Evolutionary conservation across 2,329 filamentous ascomycete species (phyloP).

Genomic region (Venturia nashicola): DNA sequence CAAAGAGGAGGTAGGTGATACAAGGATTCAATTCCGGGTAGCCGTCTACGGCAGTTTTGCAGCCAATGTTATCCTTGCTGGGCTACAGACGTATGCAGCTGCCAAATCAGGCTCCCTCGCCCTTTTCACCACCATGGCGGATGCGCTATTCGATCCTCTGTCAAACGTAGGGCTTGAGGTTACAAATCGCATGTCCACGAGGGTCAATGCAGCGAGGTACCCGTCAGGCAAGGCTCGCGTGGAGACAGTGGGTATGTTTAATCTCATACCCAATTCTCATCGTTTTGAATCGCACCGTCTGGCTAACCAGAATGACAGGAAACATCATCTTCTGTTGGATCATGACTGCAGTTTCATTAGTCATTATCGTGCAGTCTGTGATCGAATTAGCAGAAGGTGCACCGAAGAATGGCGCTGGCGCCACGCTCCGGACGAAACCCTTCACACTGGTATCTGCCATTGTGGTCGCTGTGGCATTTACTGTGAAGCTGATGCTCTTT

Average conservation of each 20-base stretch:
- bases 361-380: conserved; percentile 80
- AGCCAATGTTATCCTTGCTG: conserved; percentile 69
- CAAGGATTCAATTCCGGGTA: conserved; percentile 64
- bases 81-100: conserved; percentile 80
- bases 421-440: conserved; percentile 34
- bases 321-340: conserved; percentile 96
- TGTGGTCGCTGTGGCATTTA: conserved; percentile 72
- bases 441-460: conserved; percentile 79
- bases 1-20: conserved; percentile 65
- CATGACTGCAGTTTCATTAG: conserved; percentile 79
- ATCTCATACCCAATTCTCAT: no score
- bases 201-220: conserved; percentile 75
- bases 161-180: conserved; percentile 81
- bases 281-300: no score
- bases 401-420: conserved; percentile 23
- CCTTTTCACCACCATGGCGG: conserved; percentile 94
- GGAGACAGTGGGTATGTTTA: conserved; percentile 61
- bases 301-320: no score
- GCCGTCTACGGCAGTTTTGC: conserved; percentile 56
- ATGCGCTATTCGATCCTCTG: conserved; percentile 84
- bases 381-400: conserved; percentile 50
- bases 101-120: conserved; percentile 81
- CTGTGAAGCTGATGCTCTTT: conserved; percentile 72
- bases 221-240: conserved; percentile 88
- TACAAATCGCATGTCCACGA: conserved; percentile 75